Conservation (phyloP, 1,139 yeast genomes). For the Hansenula lynferdii region DNA sequence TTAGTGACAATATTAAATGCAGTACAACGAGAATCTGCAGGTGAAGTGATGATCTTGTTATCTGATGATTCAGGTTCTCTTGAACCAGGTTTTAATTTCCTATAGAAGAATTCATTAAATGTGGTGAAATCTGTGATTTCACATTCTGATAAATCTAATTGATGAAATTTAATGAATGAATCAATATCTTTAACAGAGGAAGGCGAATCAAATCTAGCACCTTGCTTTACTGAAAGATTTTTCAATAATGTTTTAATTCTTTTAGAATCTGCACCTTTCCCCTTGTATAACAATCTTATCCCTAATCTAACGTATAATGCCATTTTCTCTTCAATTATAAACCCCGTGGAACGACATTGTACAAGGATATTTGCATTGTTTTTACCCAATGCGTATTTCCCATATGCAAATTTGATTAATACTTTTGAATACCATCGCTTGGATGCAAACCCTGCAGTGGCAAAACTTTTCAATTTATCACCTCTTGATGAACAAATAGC, state of each 20-base stretch:
- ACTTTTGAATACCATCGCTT: slow-evolving; percentile 86
- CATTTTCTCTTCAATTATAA: slow-evolving; percentile 88
- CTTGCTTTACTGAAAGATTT: slow-evolving; percentile 74
- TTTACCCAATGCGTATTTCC: slow-evolving; percentile 81
- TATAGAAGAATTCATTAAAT: slow-evolving; percentile 86
- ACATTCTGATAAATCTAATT: slow-evolving; percentile 69
- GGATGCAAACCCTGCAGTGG: slow-evolving; percentile 77
- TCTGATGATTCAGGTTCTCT: slow-evolving; percentile 61
- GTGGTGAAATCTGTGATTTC: slow-evolving; percentile 51
- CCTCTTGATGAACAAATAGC: slow-evolving; percentile 86
- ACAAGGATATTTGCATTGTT: slow-evolving; percentile 92
- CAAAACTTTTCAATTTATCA: slow-evolving; percentile 64
- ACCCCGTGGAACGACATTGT: slow-evolving; percentile 86
- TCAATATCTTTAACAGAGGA: slow-evolving; percentile 61
- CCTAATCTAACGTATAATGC: slow-evolving; percentile 85
- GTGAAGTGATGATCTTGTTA: slow-evolving; percentile 57
- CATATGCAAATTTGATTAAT: slow-evolving; percentile 80
- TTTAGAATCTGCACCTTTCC: slow-evolving; percentile 54
- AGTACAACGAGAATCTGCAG: slow-evolving; percentile 87
- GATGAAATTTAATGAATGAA: slow-evolving; percentile 79
- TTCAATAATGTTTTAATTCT: slow-evolving; percentile 54
- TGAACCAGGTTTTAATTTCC: slow-evolving; percentile 68
- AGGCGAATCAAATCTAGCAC: slow-evolving; percentile 73
- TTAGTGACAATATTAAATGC: slow-evolving; percentile 55
- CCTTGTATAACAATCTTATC: slow-evolving; percentile 76